Percentiles rank a stretch among this genome's conserved stretches.
These are phyloP conservation scores for Ambrosia trifida DNA, from an alignment of 129 eudicot species.

Conservation along the genomic window DNA sequence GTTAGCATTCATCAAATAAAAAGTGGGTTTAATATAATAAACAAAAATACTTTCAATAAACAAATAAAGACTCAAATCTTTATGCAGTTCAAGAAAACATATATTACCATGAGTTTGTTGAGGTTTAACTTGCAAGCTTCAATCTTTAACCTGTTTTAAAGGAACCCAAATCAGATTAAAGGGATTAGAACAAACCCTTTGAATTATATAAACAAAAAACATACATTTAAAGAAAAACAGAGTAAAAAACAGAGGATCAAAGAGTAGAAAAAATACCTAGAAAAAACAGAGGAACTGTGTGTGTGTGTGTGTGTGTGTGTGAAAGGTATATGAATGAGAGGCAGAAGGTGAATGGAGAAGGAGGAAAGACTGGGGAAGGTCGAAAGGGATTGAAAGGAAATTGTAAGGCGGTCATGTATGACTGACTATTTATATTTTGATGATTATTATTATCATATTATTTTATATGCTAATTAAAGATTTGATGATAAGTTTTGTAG, in stretches of 20 bases:
- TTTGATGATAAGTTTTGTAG: not conserved
- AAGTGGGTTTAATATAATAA: not conserved
- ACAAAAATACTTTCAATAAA: not conserved
- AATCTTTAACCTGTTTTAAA: slow-evolving; percentile 27
- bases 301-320: slow-evolving; percentile 23
- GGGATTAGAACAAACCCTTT: slow-evolving; percentile 30
- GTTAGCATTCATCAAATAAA: not conserved
- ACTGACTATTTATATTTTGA: slow-evolving; percentile 40
- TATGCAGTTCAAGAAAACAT: slow-evolving; percentile 9
- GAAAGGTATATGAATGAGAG: slow-evolving; percentile 42
- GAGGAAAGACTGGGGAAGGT: slow-evolving; percentile 42
- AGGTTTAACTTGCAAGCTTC: slow-evolving; percentile 21
- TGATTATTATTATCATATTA: not conserved
- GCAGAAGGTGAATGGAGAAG: slow-evolving; percentile 36
- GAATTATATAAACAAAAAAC: slow-evolving; percentile 1
- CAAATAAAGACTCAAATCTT: slow-evolving; percentile 12
- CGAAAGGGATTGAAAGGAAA: slow-evolving; percentile 48
- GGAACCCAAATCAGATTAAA: slow-evolving; percentile 19
- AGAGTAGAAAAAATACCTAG: slow-evolving; percentile 14
- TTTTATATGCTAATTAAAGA: not conserved
- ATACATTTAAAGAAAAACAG: slow-evolving; percentile 31
- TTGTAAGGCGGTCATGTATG: slow-evolving; percentile 49
- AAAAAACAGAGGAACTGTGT: slow-evolving; percentile 21
- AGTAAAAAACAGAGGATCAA: not conserved
- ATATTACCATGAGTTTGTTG: slow-evolving; percentile 32